Evolutionary conservation across 139 green algal genomes (phyloP), one percentile per base, ranked within the genome.

Genomic region (Chlorella sp.): DNA sequence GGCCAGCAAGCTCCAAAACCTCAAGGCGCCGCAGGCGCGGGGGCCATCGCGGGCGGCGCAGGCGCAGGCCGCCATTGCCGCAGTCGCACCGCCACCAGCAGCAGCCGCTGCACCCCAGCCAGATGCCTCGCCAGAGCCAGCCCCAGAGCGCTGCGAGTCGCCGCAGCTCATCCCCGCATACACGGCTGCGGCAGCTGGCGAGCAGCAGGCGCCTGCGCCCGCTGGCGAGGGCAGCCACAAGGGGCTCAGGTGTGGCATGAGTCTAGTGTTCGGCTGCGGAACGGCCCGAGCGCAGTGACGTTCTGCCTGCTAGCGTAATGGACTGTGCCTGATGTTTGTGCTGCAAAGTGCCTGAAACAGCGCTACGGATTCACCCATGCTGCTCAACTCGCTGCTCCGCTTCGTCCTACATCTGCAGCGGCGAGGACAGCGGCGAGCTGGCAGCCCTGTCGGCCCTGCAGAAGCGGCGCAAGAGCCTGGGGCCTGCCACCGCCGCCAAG

Each of bases 1-100:
- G 30, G 85, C 85, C 54, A 86, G 62, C 48, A 88, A 88, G 84
- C n/a, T 88, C 36, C 44, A 48, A 28, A 40, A 46, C 58, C 84
- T 88, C 24, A 82, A 88, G 36, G 73, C 72, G 32, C 72, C 62
- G 36, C 56, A 30, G 38, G 43, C 16, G 9, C 48, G 14, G 32
- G 28, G 2, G 11, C 44, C 46, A 13, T 38, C 65, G 16, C 74
- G 58, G 16, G 14, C 22, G 1, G 24, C 17, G 30, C 73, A n/a
- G n/a, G 44, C 73, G 24, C 54, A 70, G n/a, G 46, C 46, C 51
- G 51, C 51, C 51, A 60, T 34, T 24, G 36, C 79, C 73, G 34
- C 81, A 2, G 34, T 56, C 22, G 38, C 69, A 26, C 0, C 36
- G 20, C 20, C 80, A 13, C 32, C 80, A 40, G 60, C 72, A 3